Evolutionary conservation across 495 filamentous ascomycete species (phyloP).

Genomic region (Venustampulla echinocandica): DNA sequence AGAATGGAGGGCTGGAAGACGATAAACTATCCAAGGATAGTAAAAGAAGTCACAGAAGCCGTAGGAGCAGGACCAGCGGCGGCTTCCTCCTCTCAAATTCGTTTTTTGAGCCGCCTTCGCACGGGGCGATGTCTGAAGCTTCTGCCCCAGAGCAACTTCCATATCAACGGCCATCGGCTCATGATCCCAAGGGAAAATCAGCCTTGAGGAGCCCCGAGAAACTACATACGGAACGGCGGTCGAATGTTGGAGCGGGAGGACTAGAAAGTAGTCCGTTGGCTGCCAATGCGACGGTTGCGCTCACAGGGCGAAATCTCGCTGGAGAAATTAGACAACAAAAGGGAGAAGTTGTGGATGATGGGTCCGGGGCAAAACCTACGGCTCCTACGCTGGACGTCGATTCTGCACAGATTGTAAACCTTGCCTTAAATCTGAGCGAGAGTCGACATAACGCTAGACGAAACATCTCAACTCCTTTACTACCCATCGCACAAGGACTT

Average conservation of each 20-base stretch:
- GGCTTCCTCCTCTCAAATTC: constrained; percentile 22
- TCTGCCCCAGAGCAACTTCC: background rate
- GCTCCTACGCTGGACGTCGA: constrained; percentile 49
- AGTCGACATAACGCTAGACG: constrained; percentile 57
- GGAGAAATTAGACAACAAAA: background rate
- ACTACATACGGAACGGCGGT: constrained; percentile 13
- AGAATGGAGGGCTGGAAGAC: constrained; percentile 1
- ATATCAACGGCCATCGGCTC: constrained; percentile 8
- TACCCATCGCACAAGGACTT: constrained; percentile 38
- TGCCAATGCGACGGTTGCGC: constrained; percentile 9
- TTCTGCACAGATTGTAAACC: constrained; percentile 77
- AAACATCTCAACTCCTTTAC: constrained; percentile 40
- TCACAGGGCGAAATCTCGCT: background rate
- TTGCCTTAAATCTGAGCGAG: constrained; percentile 83
- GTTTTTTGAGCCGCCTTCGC: constrained; percentile 9
- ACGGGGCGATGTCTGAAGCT: background rate
- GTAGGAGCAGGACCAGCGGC: constrained; percentile 20
- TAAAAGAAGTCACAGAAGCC: constrained; percentile 19
- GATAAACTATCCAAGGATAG: constrained; percentile 7
- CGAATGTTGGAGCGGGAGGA: constrained; percentile 12
- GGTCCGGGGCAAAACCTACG: background rate
- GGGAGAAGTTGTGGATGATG: background rate
- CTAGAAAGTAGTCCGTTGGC: constrained; percentile 16
- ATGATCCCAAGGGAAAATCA: constrained; percentile 19
- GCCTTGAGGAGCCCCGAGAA: constrained; percentile 14